These are phyloP conservation scores for Fusarium tricinctum DNA, from an alignment of 2,329 filamentous ascomycete genomes.

Conservation along the genomic window DNA sequence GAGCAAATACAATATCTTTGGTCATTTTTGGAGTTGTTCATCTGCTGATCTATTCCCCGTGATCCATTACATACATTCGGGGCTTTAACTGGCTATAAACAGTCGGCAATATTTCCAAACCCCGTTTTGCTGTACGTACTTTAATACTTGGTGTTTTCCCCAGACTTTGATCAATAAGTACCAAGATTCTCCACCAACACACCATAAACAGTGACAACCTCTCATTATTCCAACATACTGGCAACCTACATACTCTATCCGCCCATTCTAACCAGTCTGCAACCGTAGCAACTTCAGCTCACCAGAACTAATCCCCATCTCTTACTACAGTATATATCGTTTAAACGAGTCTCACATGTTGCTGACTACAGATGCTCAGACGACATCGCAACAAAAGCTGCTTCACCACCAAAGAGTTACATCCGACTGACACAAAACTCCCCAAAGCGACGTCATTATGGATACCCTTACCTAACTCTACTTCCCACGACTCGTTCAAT, in stretches of 20 bases:
- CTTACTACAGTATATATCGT: background rate
- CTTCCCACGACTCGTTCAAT: background rate
- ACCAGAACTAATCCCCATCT: background rate
- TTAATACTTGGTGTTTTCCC: slow-evolving; percentile 11
- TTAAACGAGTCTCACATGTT: slow-evolving; percentile 8
- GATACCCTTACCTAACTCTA: slow-evolving; percentile 17
- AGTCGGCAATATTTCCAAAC: background rate
- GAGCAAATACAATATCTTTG: background rate
- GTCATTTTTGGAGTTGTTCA: background rate
- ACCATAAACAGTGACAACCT: background rate
- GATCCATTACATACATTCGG: background rate
- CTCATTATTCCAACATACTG: background rate
- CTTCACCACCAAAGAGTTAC: background rate
- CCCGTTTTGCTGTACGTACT: background rate
- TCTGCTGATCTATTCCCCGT: slow-evolving; percentile 19
- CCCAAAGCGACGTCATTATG: slow-evolving; percentile 17
- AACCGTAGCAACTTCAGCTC: background rate
- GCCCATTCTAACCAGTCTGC: background rate
- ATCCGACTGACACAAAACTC: background rate
- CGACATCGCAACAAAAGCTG: slow-evolving; percentile 1
- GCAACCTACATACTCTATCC: background rate
- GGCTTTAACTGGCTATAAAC: slow-evolving; percentile 6
- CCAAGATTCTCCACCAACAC: background rate
- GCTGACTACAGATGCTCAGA: background rate
- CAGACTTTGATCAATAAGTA: background rate